A percentile compares a stretch with the other conserved stretches of the same genome.
These are phyloP conservation scores for Pseudotsuga menziesii DNA, from an alignment of 75 land plant genomes.

Conservation along the genomic window DNA sequence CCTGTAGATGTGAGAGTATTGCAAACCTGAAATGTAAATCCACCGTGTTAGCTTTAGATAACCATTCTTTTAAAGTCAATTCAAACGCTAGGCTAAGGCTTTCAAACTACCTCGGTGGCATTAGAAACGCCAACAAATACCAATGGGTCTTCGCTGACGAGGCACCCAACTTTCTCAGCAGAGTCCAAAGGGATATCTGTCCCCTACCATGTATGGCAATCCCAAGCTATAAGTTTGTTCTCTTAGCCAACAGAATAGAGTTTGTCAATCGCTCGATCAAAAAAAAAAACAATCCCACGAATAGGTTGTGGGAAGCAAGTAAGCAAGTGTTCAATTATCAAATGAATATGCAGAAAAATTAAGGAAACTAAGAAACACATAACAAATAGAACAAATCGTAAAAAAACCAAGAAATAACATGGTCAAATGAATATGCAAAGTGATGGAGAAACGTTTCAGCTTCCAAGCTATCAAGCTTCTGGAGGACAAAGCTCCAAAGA, in stretches of 20 bases:
- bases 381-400: not conserved
- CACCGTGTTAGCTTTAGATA: no score
- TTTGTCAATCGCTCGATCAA: constrained; percentile 54
- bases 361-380: not conserved
- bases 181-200: constrained; percentile 30
- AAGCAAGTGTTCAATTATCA: no score
- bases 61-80: no score
- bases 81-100: no score
- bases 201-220: constrained; percentile 87
- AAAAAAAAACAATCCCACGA: constrained; percentile 67
- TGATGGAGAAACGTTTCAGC: no score
- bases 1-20: no score
- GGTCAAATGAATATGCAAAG: no score
- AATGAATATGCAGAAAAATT: not conserved
- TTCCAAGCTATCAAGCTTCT: no score
- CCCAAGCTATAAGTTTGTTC: constrained; percentile 80
- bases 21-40: no score
- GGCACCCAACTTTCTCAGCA: constrained; percentile 55
- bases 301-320: constrained; percentile 36
- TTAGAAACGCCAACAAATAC: constrained; percentile 74
- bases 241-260: constrained; percentile 94
- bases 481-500: no score
- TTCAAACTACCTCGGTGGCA: constrained; percentile 51
- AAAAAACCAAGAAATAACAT: not conserved
- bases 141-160: constrained; percentile 75